phyloP scores from a whole-genome alignment of 164 flowering plant genomes.

The Umbellularia californica region DNA sequence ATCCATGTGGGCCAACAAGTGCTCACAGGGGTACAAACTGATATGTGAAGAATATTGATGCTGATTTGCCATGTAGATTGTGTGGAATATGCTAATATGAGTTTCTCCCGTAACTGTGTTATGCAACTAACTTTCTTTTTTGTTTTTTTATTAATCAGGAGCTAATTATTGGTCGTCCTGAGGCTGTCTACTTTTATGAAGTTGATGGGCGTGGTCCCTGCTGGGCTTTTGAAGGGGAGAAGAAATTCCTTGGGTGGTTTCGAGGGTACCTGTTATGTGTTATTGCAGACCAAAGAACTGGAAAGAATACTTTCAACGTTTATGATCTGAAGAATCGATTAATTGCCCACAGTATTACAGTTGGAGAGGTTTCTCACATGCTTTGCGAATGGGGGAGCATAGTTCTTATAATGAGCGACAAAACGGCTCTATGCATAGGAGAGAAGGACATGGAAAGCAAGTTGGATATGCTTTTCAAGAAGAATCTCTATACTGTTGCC shows the following conservation, averaged over 20 bases:
- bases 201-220: constrained; percentile 99
- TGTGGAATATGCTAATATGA: too few species aligned
- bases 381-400: constrained; percentile 98
- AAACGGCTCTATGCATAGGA: constrained; percentile 67
- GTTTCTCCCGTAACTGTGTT: neutral
- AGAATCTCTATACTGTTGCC: constrained; percentile 92
- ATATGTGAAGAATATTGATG: too few species aligned
- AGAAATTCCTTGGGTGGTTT: constrained; percentile 92
- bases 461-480: constrained; percentile 96
- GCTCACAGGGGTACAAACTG: too few species aligned
- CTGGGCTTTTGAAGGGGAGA: constrained; percentile 99
- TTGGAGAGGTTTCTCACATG: constrained; percentile 86
- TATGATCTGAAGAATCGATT: constrained; percentile 92
- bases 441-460: constrained; percentile 99
- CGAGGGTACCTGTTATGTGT: constrained; percentile 95
- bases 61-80: too few species aligned
- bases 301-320: constrained; percentile 70
- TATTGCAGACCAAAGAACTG: constrained; percentile 72
- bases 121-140: constrained; percentile 9
- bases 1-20: too few species aligned
- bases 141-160: constrained; percentile 47
- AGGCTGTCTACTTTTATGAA: constrained; percentile 96
- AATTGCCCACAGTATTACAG: constrained; percentile 79
- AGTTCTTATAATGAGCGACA: constrained; percentile 78
- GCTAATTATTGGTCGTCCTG: constrained; percentile 83